Conservation (phyloP, 441 rosid species). For the Gossypium gossypioides region DNA sequence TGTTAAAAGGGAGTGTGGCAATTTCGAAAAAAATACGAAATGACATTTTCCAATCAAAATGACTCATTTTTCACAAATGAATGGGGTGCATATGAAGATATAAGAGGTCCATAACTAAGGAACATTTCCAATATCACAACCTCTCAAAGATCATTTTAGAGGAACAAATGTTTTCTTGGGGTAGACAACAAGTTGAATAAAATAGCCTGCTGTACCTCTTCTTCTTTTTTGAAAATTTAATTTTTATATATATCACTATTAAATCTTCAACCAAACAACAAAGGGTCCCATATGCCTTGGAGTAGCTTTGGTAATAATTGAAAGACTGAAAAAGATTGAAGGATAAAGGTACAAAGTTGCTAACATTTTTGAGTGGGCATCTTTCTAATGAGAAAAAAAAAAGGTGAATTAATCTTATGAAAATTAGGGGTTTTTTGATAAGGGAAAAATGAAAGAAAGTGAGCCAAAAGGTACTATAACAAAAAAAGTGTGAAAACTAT, state of each 20-base stretch:
- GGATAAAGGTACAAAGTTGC: conserved; percentile 11
- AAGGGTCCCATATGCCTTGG: conserved; percentile 16
- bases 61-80: neutral
- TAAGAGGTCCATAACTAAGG: neutral
- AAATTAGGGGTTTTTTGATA: neutral
- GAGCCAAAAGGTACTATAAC: too few relatives aligned
- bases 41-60: neutral
- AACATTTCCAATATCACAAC: neutral
- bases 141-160: neutral
- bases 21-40: neutral
- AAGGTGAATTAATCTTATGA: conserved; percentile 1
- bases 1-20: too few relatives aligned
- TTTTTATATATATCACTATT: neutral
- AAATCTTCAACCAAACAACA: neutral
- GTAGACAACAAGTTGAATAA: neutral
- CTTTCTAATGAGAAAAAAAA: conserved; percentile 3
- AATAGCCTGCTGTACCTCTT: neutral
- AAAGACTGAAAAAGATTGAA: neutral
- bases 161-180: neutral
- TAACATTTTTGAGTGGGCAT: conserved; percentile 21
- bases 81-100: neutral
- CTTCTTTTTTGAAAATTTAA: neutral
- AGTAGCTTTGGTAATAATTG: neutral
- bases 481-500: conserved; percentile 16
- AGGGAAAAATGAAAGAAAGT: neutral